These are phyloP conservation scores for Aeschynomene evenia DNA, from an alignment of 306 rosid species.

Conservation along the genomic window DNA sequence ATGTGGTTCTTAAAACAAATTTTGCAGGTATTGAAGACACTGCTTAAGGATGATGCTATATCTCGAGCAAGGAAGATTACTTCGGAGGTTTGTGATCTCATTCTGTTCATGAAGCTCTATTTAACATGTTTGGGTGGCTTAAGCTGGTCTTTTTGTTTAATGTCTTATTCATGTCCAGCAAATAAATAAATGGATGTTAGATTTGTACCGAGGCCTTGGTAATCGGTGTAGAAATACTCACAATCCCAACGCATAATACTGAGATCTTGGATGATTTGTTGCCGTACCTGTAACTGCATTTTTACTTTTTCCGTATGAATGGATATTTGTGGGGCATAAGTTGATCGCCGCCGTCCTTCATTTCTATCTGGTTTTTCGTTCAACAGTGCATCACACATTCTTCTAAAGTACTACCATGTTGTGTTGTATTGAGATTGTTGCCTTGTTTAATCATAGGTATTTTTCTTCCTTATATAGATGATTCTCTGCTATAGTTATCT, in stretches of 20 bases:
- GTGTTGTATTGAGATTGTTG: conserved; percentile 2
- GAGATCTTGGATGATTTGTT: neutral
- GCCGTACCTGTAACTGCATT: neutral
- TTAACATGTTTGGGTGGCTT: conserved; percentile 10
- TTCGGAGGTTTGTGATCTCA: conserved; percentile 61
- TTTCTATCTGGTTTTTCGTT: conserved; percentile 9
- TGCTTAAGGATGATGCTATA: conserved; percentile 78
- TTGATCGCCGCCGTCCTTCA: conserved; percentile 1
- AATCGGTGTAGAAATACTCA: neutral
- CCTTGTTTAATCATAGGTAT: neutral
- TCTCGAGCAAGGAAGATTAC: conserved; percentile 74
- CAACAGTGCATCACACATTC: neutral
- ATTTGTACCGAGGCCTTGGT: neutral
- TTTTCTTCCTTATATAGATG: neutral
- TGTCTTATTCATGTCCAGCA: neutral
- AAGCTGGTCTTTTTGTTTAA: neutral
- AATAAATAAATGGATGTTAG: conserved; percentile 8
- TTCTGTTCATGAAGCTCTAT: neutral
- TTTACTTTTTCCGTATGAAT: neutral
- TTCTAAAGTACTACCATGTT: neutral
- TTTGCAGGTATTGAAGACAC: conserved; percentile 81
- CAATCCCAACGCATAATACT: neutral
- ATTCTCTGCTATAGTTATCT: neutral
- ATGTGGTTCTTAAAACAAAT: conserved; percentile 8
- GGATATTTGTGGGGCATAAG: conserved; percentile 4